These are phyloP conservation scores for Botrytis porri DNA, from an alignment of 2,329 filamentous ascomycete genomes.

Conservation along the genomic window DNA sequence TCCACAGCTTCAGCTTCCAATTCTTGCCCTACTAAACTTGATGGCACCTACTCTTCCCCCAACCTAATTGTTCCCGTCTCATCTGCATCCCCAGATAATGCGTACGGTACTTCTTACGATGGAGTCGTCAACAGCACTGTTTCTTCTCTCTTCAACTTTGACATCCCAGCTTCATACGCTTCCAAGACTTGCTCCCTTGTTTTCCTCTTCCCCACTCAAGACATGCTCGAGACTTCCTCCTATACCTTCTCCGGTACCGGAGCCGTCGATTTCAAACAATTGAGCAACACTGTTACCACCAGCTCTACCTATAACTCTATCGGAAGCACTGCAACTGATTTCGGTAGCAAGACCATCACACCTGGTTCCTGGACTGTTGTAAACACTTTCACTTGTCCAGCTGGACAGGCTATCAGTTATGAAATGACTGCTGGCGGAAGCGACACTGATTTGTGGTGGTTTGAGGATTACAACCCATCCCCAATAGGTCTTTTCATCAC, in stretches of 20 bases:
- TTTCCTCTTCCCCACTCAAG: slow-evolving; percentile 60
- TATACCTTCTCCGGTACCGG: slow-evolving; percentile 55
- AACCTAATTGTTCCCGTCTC: slow-evolving; percentile 62
- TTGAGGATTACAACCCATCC: slow-evolving; percentile 59
- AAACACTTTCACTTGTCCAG: slow-evolving; percentile 52
- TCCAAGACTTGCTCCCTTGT: slow-evolving; percentile 54
- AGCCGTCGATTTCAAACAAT: slow-evolving; percentile 50
- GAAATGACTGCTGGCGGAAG: slow-evolving; percentile 46
- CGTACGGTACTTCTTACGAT: slow-evolving; percentile 53
- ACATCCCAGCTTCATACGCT: slow-evolving; percentile 51
- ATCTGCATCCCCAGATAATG: slow-evolving; percentile 49
- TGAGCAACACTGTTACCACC: slow-evolving; percentile 45
- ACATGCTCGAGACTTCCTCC: slow-evolving; percentile 57
- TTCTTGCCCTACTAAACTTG: slow-evolving; percentile 21
- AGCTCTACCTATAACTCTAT: slow-evolving; percentile 54
- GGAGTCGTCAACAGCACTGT: slow-evolving; percentile 53
- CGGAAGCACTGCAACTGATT: slow-evolving; percentile 46
- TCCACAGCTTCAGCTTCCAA: background rate
- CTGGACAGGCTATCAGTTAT: slow-evolving; percentile 50
- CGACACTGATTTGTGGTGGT: slow-evolving; percentile 54
- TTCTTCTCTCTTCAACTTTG: slow-evolving; percentile 67
- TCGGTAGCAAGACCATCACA: slow-evolving; percentile 44
- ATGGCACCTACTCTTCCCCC: slow-evolving; percentile 52
- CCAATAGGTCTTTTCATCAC: slow-evolving; percentile 44
- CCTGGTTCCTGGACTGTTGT: slow-evolving; percentile 56